Conservation (phyloP, 768 basidiomycete species). For the Gymnopilus junonius region DNA sequence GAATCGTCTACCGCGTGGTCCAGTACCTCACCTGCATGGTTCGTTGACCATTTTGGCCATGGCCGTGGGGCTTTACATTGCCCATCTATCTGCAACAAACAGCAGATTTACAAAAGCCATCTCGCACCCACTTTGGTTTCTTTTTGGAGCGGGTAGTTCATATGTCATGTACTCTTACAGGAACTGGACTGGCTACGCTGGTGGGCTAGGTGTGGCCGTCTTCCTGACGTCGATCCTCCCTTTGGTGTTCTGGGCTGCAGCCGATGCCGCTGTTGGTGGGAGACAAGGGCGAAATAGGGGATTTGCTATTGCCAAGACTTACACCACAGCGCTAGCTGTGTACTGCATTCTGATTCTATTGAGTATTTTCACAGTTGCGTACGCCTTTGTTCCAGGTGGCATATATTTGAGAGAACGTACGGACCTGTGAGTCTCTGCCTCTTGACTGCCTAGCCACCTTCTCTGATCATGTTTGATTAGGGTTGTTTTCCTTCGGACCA, state of each 20-base stretch:
- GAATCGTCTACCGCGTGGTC: slow-evolving; percentile 62
- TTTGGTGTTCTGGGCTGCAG: slow-evolving; percentile 50
- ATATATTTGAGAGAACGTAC: slow-evolving; percentile 77
- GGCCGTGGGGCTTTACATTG: slow-evolving; percentile 55
- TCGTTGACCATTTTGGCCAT: slow-evolving; percentile 69
- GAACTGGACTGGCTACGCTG: slow-evolving; percentile 73
- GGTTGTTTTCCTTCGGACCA: slow-evolving; percentile 58
- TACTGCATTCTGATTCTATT: slow-evolving; percentile 68
- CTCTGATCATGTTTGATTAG: slow-evolving; percentile 33
- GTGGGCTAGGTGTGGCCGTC: slow-evolving; percentile 63
- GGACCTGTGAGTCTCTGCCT: slow-evolving; percentile 54
- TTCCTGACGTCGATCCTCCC: slow-evolving; percentile 73
- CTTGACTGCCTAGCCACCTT: not conserved
- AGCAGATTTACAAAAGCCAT: slow-evolving; percentile 32
- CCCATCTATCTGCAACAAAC: slow-evolving; percentile 12
- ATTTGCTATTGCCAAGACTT: slow-evolving; percentile 47
- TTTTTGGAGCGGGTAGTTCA: slow-evolving; percentile 53
- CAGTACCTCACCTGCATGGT: slow-evolving; percentile 74
- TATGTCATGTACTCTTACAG: slow-evolving; percentile 61
- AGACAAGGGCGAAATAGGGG: slow-evolving; percentile 19
- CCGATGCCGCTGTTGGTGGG: slow-evolving; percentile 28
- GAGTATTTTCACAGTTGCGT: slow-evolving; percentile 84
- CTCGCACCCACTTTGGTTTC: slow-evolving; percentile 53
- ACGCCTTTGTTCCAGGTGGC: slow-evolving; percentile 89
- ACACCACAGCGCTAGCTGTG: slow-evolving; percentile 60